phyloP scores from a whole-genome alignment of 2,329 filamentous ascomycete species.

The Fusarium scirpi region DNA sequence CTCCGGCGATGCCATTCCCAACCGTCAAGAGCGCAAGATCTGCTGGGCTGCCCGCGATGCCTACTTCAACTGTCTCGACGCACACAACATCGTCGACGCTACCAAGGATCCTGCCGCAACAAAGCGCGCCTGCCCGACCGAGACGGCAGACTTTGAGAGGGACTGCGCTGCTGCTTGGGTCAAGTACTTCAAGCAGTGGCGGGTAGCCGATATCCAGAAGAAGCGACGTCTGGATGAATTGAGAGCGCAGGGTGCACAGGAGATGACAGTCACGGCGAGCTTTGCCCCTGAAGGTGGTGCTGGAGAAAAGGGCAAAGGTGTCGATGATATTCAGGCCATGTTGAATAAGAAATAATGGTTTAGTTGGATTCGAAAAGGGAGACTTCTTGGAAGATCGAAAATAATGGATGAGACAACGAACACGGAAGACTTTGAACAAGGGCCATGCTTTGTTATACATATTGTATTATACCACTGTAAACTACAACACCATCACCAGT shows the following conservation, averaged over 20 bases:
- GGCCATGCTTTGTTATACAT: slow-evolving; percentile 23
- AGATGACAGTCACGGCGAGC: slow-evolving; percentile 61
- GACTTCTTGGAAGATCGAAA: background rate
- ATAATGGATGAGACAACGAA: slow-evolving; percentile 6
- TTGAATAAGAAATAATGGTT: slow-evolving; percentile 49
- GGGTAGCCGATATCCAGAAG: slow-evolving; percentile 92
- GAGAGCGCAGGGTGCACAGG: slow-evolving; percentile 76
- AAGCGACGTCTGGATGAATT: slow-evolving; percentile 82
- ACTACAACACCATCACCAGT: slow-evolving; percentile 36
- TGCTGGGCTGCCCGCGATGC: slow-evolving; percentile 93
- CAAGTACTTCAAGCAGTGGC: slow-evolving; percentile 97
- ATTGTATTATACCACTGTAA: slow-evolving; percentile 43
- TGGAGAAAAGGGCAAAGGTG: slow-evolving; percentile 49
- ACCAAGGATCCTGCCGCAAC: slow-evolving; percentile 57
- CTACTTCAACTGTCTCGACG: slow-evolving; percentile 91
- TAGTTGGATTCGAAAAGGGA: background rate
- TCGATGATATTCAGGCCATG: slow-evolving; percentile 56
- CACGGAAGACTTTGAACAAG: slow-evolving; percentile 13
- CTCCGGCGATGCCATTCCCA: slow-evolving; percentile 77
- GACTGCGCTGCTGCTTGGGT: slow-evolving; percentile 95
- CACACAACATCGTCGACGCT: slow-evolving; percentile 81
- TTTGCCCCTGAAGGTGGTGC: slow-evolving; percentile 53
- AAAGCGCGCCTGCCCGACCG: slow-evolving; percentile 54
- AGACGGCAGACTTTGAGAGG: slow-evolving; percentile 74
- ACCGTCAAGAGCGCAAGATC: slow-evolving; percentile 80